Evolutionary conservation across 257 asterid genomes (phyloP).

Genomic region (Cruciata laevipes): DNA sequence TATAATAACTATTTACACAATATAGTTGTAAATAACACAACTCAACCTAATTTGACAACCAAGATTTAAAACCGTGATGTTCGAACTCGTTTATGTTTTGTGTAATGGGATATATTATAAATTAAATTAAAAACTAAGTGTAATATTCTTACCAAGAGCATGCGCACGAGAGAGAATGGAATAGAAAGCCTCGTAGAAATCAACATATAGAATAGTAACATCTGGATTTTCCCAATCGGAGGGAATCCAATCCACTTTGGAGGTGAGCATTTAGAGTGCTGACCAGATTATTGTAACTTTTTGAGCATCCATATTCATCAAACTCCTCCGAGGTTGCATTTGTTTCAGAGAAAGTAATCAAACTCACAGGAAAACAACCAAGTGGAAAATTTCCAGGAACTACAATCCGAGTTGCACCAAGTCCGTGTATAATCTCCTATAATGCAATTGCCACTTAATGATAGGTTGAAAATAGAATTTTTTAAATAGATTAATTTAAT

Average conservation of each 20-base stretch:
- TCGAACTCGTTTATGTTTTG: too few species aligned
- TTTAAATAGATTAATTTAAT: too few species aligned
- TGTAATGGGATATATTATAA: too few species aligned
- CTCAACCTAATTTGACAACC: too few species aligned
- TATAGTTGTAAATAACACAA: too few species aligned
- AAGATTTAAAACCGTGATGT: too few species aligned
- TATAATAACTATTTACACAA: too few species aligned
- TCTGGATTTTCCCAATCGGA: not conserved
- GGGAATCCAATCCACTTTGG: not conserved
- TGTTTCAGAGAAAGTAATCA: not conserved
- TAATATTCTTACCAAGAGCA: not conserved
- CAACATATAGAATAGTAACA: not conserved
- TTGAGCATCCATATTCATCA: constrained; percentile 1
- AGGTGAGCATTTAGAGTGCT: not conserved
- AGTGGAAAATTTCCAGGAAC: constrained; percentile 5
- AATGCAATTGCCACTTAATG: too few species aligned
- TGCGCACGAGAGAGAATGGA: not conserved
- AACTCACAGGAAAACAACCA: not conserved
- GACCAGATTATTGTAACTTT: not conserved
- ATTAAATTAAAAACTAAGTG: too few species aligned
- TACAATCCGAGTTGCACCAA: not conserved
- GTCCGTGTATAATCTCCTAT: not conserved
- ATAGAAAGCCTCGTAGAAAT: not conserved
- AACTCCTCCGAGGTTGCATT: not conserved
- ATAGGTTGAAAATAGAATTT: too few species aligned